Evolutionary conservation across 495 filamentous ascomycete species (phyloP), one percentile per base, ranked within the genome.

Genomic region (Penicillium malachiteum): DNA sequence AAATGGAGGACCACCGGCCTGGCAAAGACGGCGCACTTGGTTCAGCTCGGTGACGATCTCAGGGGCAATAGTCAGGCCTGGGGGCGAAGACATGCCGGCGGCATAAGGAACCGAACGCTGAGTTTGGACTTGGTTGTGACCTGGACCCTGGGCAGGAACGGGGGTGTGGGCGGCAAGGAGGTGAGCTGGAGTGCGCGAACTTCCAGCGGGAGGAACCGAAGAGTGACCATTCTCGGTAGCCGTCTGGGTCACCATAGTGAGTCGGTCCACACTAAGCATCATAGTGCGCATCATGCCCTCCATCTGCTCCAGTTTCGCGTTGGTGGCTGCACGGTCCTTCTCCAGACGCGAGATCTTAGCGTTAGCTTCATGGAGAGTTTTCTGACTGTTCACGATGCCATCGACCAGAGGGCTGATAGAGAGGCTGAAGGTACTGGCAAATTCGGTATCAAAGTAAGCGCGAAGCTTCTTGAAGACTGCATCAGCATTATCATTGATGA

Each of bases 271-370:
- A 8, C 86, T 91, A 54, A 88, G 83, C 12, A 86, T 81, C 52
- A 97, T 77, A 41, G 81, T 76, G 34, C 81, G 83, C 9, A 96
- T 86, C 21, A 90, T 79, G 5, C 78, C 74, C 13, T 87, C 87
- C 56, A 98, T 81, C 59, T 92, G 84, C 44, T 96, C 90, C 54
- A 97, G 89, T 77, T 96, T 96, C 33, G 75, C 76, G 31, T 78
- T 7, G 12, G 43, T 17, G 13, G 26, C 10, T 5, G 4, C 5
- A 7, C 43, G 78, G 59, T 96, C 92, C n/a, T 75, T 65, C 61
- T 96, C 88, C 16, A 87, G 77, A 18, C 83, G 77, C 50, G 81
- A 79, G 46, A 90, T 74, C 60, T 87, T 82, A 39, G 82, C 79
- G 35, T 79, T 73, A 43, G 43, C 43, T 7, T 46, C 26, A 13